Base-by-base conservation (phyloP, 108 stramenopile species). In the Nitzschia sp. region DNA sequence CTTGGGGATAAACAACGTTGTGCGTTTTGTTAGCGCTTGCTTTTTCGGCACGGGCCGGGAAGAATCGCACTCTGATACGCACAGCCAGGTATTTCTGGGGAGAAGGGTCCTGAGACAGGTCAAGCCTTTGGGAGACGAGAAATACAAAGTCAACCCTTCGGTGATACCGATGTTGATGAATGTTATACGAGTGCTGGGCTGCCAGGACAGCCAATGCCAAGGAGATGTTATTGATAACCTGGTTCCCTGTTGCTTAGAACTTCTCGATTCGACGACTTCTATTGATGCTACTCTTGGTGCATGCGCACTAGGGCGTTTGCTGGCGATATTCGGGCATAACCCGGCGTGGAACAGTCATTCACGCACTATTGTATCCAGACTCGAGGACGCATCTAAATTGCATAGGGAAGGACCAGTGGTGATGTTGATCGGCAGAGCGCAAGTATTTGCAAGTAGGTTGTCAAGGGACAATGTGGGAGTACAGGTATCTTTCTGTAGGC, bases 41-140 rank as follows among this genome's bases (percentile, higher is more conserved):
- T 78, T 78, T 28, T 78, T 78, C 54, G 38, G 38, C 38, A 6
- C 13, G 6, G 38, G 13, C 13, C 9, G 6, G 68, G 36, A 19
- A 25, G 63, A 2, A 62, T 42, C 38, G 13, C 9, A 42, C 6
- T 6, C 38, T 13, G 9, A 42, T 9, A 9, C 38, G 13, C 38
- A 42, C 6, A 42, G 9, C 9, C 45, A 65, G 54, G 63, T 53
- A 25, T 53, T 67, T 24, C 19, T 54, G 11, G 53, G 53, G 4
- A 54, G 29, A 34, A 28, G 24, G 31, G 27, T 67, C 1, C 33
- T 32, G 30, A 67, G 18, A 8, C 1, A 6, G 29, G 32, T 33
- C 27, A 54, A 5, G 11, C 19, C 6, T 17, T 2, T 31, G n/a
- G 25, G n/a, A 24, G 66, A 67, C 27, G 29, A 54, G 27, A 6